These are phyloP conservation scores for Solanum paucissectum DNA, from an alignment of 257 asterid species.

Conservation along the genomic window DNA sequence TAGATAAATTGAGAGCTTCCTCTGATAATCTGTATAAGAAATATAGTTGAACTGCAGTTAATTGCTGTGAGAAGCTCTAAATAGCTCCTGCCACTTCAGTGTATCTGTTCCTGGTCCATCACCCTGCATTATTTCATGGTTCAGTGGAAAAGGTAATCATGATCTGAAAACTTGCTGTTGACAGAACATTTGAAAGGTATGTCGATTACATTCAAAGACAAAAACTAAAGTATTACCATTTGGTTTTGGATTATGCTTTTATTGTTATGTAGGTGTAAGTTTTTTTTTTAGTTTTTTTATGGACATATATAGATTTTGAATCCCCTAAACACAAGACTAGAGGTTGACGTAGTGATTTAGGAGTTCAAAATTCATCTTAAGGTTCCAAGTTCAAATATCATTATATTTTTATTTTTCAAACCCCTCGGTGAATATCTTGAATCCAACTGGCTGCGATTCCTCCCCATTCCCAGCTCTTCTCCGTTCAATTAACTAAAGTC, in stretches of 20 bases:
- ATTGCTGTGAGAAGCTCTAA: conserved; percentile 35
- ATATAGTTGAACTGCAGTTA: not conserved
- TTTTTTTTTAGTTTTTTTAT: too few species aligned
- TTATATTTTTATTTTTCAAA: too few species aligned
- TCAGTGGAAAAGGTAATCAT: not conserved
- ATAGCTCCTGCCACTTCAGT: conserved; percentile 59
- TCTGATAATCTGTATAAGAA: not conserved
- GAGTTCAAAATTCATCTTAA: not conserved
- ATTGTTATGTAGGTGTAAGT: not conserved
- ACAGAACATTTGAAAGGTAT: not conserved
- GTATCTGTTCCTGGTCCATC: conserved; percentile 88
- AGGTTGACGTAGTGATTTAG: not conserved
- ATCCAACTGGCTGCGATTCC: not conserved
- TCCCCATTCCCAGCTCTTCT: not conserved
- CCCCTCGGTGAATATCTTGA: not conserved
- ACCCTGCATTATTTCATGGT: conserved; percentile 42
- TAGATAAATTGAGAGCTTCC: not conserved
- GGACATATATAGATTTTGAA: not conserved
- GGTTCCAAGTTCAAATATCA: not conserved
- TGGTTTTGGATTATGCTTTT: not conserved
- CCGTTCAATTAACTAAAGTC: not conserved
- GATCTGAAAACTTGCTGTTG: not conserved
- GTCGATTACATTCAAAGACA: not conserved
- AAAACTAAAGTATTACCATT: not conserved
- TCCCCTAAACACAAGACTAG: not conserved